A percentile compares a stretch with the other conserved stretches of the same genome.
phyloP scores from a whole-genome alignment of 106 monocot genomes.

The Apostasia shenzhenica region DNA sequence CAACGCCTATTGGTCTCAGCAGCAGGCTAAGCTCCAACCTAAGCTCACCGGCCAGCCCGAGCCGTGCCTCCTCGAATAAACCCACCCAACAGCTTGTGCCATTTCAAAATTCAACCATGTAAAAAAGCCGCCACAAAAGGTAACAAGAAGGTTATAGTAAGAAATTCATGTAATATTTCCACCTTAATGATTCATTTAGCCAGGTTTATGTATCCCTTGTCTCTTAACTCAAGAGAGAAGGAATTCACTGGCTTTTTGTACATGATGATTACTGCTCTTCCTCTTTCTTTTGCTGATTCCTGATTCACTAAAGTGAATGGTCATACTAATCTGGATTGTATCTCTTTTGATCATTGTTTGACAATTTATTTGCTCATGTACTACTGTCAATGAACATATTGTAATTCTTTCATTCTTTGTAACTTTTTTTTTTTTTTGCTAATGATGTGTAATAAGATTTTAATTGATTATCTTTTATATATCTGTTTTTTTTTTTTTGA shows the following conservation, averaged over 20 bases:
- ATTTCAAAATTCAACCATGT: background rate
- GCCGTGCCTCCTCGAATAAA: constrained; percentile 23
- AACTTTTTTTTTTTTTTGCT: background rate
- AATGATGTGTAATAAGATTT: background rate
- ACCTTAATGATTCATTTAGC: constrained; percentile 5
- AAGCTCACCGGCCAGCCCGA: constrained; percentile 21
- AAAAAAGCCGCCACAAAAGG: background rate
- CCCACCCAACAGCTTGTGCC: background rate
- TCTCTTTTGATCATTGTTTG: constrained; percentile 1
- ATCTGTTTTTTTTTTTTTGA: background rate
- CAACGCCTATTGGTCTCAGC: constrained; percentile 81
- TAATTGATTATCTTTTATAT: background rate
- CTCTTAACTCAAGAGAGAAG: background rate
- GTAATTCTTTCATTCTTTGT: constrained; percentile 5
- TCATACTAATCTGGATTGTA: background rate
- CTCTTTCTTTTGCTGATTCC: background rate
- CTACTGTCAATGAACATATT: background rate
- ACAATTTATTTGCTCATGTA: background rate
- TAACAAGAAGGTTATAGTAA: background rate
- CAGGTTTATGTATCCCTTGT: background rate
- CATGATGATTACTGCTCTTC: background rate
- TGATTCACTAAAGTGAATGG: background rate
- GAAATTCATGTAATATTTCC: constrained; percentile 11
- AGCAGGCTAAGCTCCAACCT: constrained; percentile 66
- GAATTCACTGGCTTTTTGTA: background rate